Conservation (phyloP, 1,284 basidiomycete genomes). For the Xerocomus minutiporus region DNA sequence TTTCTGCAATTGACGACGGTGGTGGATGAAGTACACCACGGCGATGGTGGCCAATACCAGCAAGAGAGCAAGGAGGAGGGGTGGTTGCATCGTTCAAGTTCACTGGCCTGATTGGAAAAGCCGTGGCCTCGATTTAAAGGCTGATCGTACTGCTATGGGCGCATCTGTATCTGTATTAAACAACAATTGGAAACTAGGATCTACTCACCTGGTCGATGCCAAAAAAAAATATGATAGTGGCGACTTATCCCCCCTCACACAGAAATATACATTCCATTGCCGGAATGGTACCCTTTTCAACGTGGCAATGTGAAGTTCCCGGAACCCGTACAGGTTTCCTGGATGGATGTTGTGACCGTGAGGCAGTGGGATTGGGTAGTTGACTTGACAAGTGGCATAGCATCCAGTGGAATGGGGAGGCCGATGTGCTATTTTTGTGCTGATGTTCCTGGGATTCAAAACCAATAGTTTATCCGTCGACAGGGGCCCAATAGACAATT, state of each 20-base stretch:
- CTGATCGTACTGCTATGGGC: not conserved
- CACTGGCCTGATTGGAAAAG: not conserved
- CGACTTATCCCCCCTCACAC: not conserved
- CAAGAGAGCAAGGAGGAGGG: not conserved
- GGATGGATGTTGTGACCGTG: not conserved
- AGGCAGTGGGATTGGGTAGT: not conserved
- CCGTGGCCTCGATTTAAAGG: not conserved
- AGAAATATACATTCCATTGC: not conserved
- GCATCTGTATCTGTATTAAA: no score
- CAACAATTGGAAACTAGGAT: no score
- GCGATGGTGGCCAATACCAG: not conserved
- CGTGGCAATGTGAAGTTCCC: not conserved
- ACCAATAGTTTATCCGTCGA: no score
- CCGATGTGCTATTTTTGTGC: no score
- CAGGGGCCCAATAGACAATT: no score
- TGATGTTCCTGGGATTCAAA: no score
- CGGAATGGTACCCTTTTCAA: not conserved
- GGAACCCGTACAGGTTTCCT: not conserved
- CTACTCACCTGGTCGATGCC: not conserved
- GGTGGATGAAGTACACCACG: slow-evolving; percentile 8
- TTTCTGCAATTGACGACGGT: slow-evolving; percentile 3
- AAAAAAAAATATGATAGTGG: not conserved
- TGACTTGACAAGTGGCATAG: not conserved
- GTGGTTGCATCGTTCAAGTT: not conserved
- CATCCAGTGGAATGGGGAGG: no score